Evolutionary conservation across 2,329 filamentous ascomycete species (phyloP).

Genomic region (Ascochyta clinopodiicola): DNA sequence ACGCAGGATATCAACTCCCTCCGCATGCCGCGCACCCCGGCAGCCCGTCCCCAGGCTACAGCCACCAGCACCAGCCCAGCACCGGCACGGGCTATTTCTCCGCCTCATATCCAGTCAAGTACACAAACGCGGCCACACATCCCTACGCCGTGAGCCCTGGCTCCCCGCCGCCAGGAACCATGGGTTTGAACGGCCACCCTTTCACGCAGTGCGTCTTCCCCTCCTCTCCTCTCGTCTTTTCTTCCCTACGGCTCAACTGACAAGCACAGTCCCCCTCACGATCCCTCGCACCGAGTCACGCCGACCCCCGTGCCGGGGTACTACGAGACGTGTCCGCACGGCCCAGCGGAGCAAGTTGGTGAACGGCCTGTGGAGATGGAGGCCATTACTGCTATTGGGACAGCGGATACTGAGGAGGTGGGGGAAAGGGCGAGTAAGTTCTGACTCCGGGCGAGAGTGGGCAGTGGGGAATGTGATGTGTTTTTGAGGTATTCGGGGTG

Average conservation of each 20-base stretch:
- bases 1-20: neutral
- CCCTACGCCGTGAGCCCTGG: neutral
- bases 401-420: neutral
- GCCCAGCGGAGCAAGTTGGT: neutral
- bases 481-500: neutral
- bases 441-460: neutral
- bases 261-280: neutral
- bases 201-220: constrained; percentile 2
- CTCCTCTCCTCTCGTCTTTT: no score
- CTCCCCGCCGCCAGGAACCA: neutral
- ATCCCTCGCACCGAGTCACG: neutral
- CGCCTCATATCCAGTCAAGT: neutral
- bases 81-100: neutral
- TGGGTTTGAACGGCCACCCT: neutral
- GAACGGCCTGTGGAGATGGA: constrained; percentile 13
- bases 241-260: neutral
- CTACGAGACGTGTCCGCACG: constrained; percentile 1
- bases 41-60: neutral
- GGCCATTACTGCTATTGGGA: neutral
- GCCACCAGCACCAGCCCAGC: neutral
- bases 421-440: constrained; percentile 1
- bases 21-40: neutral
- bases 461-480: neutral
- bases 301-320: neutral
- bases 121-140: neutral